phyloP scores from a whole-genome alignment of 805 yeast species.

The Ogataea angusta region DNA sequence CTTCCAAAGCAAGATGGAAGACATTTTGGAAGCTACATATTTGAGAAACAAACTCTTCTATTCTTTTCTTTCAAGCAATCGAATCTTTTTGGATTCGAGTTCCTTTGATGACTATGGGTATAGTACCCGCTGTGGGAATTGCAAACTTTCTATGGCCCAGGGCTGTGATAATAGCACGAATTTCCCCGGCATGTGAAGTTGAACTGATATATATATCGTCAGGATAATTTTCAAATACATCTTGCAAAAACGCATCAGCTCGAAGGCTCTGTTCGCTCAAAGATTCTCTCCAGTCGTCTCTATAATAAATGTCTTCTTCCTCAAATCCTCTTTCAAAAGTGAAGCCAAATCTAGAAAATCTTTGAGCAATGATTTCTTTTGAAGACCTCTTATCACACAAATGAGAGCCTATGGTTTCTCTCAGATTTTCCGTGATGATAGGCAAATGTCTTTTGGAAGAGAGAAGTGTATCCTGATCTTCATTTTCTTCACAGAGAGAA shows the following conservation, averaged over 20 bases:
- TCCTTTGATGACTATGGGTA: constrained; percentile 54
- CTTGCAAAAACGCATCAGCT: constrained; percentile 43
- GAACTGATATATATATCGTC: constrained; percentile 39
- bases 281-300: constrained; percentile 45
- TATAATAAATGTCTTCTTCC: constrained; percentile 49
- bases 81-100: constrained; percentile 14
- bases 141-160: constrained; percentile 54
- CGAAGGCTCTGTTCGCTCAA: constrained; percentile 48
- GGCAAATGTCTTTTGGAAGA: constrained; percentile 22
- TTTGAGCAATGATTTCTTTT: constrained; percentile 35
- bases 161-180: constrained; percentile 48
- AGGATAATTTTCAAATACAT: constrained; percentile 36
- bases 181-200: constrained; percentile 63
- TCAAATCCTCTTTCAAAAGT: constrained; percentile 41
- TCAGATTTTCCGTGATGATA: constrained; percentile 42
- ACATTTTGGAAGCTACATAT: too few species aligned
- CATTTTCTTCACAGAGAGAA: constrained; percentile 26
- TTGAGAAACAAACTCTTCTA: not conserved
- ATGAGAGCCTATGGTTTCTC: constrained; percentile 62
- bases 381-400: constrained; percentile 57
- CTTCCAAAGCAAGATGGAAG: too few species aligned
- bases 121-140: constrained; percentile 64
- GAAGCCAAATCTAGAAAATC: constrained; percentile 42
- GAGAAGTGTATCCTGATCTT: constrained; percentile 17
- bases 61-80: not conserved